phyloP scores from a whole-genome alignment of 2,329 filamentous ascomycete genomes.

The Diaporthe sp. region DNA sequence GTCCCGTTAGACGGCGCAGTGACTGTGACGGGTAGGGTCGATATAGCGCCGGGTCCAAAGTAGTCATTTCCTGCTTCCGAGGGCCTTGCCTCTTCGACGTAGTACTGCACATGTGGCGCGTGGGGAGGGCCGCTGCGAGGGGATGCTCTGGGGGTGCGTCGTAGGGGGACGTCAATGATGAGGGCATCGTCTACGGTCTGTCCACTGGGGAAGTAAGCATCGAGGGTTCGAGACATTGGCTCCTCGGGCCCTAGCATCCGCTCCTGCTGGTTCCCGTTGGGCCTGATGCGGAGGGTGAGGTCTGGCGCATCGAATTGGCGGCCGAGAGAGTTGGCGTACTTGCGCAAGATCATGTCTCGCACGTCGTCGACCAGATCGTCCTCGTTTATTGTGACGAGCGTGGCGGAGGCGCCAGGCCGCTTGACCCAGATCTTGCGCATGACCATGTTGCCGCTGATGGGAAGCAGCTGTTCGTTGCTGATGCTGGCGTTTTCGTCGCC shows the following conservation, averaged over 20 bases:
- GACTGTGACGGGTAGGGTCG: constrained; percentile 58
- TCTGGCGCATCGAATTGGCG: constrained; percentile 92
- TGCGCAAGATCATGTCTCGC: constrained; percentile 90
- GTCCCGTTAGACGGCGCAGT: constrained; percentile 53
- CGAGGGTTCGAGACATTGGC: constrained; percentile 81
- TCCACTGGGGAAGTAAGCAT: constrained; percentile 87
- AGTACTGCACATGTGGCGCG: constrained; percentile 61
- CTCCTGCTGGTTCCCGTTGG: constrained; percentile 77
- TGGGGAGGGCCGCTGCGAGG: constrained; percentile 70
- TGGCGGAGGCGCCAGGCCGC: constrained; percentile 86
- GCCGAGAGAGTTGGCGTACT: constrained; percentile 94
- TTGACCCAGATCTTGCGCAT: constrained; percentile 95
- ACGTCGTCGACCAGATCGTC: constrained; percentile 96
- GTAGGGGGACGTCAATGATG: constrained; percentile 86
- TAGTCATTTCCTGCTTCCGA: constrained; percentile 83
- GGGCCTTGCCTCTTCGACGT: constrained; percentile 75
- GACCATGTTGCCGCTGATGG: constrained; percentile 67
- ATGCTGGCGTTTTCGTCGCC: constrained; percentile 53
- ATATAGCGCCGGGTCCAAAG: constrained; percentile 76
- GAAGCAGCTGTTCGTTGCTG: constrained; percentile 52
- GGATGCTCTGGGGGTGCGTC: constrained; percentile 84
- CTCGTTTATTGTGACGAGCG: constrained; percentile 85
- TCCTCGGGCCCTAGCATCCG: constrained; percentile 88
- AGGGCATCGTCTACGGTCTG: constrained; percentile 92
- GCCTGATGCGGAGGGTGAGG: constrained; percentile 81